Conservation (phyloP, 441 rosid species). For the Adansonia grandidieri region DNA sequence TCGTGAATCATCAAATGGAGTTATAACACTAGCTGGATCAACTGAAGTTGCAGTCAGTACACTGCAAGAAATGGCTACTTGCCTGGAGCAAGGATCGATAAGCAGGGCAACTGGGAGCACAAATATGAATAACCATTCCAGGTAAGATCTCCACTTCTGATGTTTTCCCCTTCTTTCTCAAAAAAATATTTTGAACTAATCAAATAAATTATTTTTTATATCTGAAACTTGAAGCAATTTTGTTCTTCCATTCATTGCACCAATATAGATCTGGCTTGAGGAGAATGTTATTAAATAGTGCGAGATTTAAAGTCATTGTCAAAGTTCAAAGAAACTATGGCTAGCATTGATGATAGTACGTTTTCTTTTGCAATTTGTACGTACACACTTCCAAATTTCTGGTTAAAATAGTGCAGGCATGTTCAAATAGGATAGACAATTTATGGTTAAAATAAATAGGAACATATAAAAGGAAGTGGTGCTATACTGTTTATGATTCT, state of each 20-base stretch:
- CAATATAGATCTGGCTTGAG: background rate
- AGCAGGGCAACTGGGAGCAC: slow-evolving; percentile 98
- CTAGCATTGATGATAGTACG: background rate
- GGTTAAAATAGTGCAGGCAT: too few relatives aligned
- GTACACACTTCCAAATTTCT: too few relatives aligned
- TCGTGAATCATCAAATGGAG: slow-evolving; percentile 95
- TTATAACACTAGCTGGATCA: slow-evolving; percentile 95
- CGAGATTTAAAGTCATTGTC: background rate
- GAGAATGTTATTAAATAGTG: background rate
- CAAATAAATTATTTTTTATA: background rate
- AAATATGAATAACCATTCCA: slow-evolving; percentile 97
- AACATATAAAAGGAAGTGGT: slow-evolving; percentile 7
- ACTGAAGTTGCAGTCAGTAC: slow-evolving; percentile 81
- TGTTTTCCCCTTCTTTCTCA: background rate
- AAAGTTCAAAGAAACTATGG: background rate
- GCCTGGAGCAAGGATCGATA: slow-evolving; percentile 91
- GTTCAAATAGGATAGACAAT: too few relatives aligned
- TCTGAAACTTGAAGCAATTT: slow-evolving; percentile 3
- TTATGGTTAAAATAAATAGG: background rate
- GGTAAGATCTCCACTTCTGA: slow-evolving; percentile 46
- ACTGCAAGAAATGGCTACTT: slow-evolving; percentile 88
- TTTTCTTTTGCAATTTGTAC: background rate
- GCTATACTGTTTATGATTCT: background rate
- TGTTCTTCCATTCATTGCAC: background rate
- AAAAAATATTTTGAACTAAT: background rate